Percentiles rank a stretch among this genome's conserved stretches.
Conservation (phyloP, 208 protist genomes). For the Leishmania mexicana region DNA sequence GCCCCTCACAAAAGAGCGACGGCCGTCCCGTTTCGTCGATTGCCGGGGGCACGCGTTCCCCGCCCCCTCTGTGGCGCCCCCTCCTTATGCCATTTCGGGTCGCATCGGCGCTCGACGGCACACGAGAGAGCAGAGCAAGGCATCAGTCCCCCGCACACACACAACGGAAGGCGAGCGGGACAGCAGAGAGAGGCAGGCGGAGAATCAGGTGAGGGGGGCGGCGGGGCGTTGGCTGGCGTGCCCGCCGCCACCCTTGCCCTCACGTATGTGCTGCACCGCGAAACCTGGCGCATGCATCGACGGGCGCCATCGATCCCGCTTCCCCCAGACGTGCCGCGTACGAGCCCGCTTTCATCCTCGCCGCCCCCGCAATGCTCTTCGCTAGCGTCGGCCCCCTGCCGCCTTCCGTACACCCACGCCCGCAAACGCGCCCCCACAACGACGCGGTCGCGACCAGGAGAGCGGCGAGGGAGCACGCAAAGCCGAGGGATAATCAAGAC, state of each 20-base stretch:
- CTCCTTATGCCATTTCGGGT: neutral
- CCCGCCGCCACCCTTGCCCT: neutral
- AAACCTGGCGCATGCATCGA: neutral
- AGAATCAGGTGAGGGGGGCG: neutral
- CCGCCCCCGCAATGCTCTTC: neutral
- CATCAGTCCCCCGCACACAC: too few species aligned
- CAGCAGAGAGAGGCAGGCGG: neutral
- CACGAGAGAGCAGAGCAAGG: neutral
- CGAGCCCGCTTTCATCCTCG: neutral
- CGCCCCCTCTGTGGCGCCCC: too few species aligned
- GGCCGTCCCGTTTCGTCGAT: neutral
- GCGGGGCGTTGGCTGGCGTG: neutral
- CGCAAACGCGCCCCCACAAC: neutral
- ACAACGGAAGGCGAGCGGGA: neutral
- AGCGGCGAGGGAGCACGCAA: neutral
- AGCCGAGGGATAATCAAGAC: neutral
- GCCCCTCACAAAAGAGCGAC: too few species aligned
- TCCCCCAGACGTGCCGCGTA: neutral
- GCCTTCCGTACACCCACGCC: neutral
- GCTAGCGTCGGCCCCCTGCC: neutral
- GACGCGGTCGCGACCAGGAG: neutral
- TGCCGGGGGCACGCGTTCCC: too few species aligned
- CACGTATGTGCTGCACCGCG: neutral
- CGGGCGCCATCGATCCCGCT: too few species aligned
- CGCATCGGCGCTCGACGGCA: too few species aligned